Evolutionary conservation across 495 filamentous ascomycete species (phyloP), one percentile per base, ranked within the genome.

Genomic region (Pyronema domesticum): DNA sequence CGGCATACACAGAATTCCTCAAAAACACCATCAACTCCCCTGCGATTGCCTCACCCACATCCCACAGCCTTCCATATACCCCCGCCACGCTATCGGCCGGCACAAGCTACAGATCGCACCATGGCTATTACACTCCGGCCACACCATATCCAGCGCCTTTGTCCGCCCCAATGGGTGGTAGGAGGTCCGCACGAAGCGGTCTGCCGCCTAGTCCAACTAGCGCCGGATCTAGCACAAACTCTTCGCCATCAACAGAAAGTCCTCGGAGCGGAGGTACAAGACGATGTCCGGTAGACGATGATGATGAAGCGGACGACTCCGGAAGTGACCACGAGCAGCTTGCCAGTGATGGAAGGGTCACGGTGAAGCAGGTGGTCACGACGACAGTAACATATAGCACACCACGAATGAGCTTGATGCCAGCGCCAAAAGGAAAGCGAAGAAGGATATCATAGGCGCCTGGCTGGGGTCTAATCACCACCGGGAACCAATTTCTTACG

Each of bases 1-100:
- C 75, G 4, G 87, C 89, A 52, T 96, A 96, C 64, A 83, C 86
- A 42, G 85, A 96, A 60, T 96, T 95, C 65, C 78, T 96, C 53
- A 85, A 85, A 62, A 74, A 72, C 46, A 70, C 72, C 23, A 58
- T 59, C 51, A 57, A 61, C 51, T 48, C 63, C 52, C 46, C 61
- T 37, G 47, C 64, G 46, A 63, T 65, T 58, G 55, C 63, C 6
- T 43, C 52, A n/a, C 67, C 59, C 68, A 62, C 69, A 18, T 50
- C 65, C 48, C 55, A 51, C 53, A 66, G 60, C 56, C 39, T 59
- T 39, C 37, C 58, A 47, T 65, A 57, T 59, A 66, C 46, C 48
- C 44, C 48, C 10, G 48, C 48, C 13, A 13, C 18, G 1, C 33
- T 13, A 35, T 37, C 48, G 6, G 48, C n/a, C 45, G 45, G 14